Base-by-base conservation (phyloP, 495 filamentous ascomycete species). In the Cryomyces minteri region DNA sequence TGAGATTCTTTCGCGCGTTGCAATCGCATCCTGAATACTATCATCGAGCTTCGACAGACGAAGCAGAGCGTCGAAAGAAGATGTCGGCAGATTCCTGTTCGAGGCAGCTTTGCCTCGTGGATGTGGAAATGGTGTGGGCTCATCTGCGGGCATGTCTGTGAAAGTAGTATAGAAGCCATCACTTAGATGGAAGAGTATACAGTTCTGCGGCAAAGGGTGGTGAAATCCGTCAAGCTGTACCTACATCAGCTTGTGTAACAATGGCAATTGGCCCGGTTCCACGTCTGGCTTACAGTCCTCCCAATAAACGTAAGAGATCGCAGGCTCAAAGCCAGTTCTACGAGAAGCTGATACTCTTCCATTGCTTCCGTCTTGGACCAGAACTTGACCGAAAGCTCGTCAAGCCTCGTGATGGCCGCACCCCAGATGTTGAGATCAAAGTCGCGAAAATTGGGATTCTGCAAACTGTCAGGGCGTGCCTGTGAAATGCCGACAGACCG, bases 41-140 rank as follows among this genome's bases (percentile, higher is more conserved):
- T 86, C 82, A 48, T 94, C 87, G 34, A 98, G 66, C 44, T 84
- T 95, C 10, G 82, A 79, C 31, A 98, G 68, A 31, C 79, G 76
- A 81, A 94, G 92, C 39, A 98, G 64, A 1, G 83, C 76, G 54
- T 92, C 90, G 62, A 94, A 98, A 1, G 86, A 88, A 5, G 86
- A 84, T 1, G 84, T 90, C 0, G 67, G 55, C 44, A 76, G 51
- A 2, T 51, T 63, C 30, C 3, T 37, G 31, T 38, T 39, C 31
- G 33, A 30, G 49, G 61, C 14, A 58, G 58, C 41, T 67, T 69
- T 43, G 4, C 39, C 4, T 25, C 37, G 11, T 50, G 45, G n/a
- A 41, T 10, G 9, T 8, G 40, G 28, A 29, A 29, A 8, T 11
- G 39, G 55, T n/a, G 43, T 48, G 30, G 39, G 9, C 18, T 54